Conservation (phyloP, 768 basidiomycete species). For the Boletus patriciae region DNA sequence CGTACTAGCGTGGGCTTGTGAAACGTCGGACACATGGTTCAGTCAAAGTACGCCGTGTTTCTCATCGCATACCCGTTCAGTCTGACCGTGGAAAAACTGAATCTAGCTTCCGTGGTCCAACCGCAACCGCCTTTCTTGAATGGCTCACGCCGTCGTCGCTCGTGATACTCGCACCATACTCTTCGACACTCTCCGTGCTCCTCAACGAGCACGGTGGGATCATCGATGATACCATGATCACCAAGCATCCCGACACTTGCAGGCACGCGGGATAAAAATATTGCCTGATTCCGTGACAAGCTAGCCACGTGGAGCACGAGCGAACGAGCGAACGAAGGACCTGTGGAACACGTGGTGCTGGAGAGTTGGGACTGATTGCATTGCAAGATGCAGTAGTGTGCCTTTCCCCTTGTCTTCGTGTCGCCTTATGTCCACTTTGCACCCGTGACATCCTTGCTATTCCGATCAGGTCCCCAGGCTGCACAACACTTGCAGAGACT, state of each 20-base stretch:
- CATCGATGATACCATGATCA: conserved; percentile 93
- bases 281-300: conserved; percentile 70
- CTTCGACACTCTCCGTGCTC: conserved; percentile 85
- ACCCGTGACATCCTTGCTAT: background rate
- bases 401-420: background rate
- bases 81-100: background rate
- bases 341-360: conserved; percentile 79
- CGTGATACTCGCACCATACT: conserved; percentile 60
- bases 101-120: conserved; percentile 75
- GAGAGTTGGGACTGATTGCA: conserved; percentile 84
- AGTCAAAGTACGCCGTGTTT: conserved; percentile 61
- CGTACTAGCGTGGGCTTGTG: conserved; percentile 83
- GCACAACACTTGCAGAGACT: conserved; percentile 75
- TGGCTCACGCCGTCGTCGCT: conserved; percentile 88
- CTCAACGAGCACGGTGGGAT: conserved; percentile 91
- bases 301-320: conserved; percentile 77
- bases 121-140: conserved; percentile 79
- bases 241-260: conserved; percentile 78
- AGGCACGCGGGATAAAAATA: conserved; percentile 77
- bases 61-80: background rate
- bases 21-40: conserved; percentile 99
- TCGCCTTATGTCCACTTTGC: background rate
- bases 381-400: conserved; percentile 73
- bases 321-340: conserved; percentile 47
- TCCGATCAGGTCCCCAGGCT: conserved; percentile 68